These are phyloP conservation scores for Pseudopithomyces chartarum DNA, from an alignment of 2,329 filamentous ascomycete genomes.

Conservation along the genomic window DNA sequence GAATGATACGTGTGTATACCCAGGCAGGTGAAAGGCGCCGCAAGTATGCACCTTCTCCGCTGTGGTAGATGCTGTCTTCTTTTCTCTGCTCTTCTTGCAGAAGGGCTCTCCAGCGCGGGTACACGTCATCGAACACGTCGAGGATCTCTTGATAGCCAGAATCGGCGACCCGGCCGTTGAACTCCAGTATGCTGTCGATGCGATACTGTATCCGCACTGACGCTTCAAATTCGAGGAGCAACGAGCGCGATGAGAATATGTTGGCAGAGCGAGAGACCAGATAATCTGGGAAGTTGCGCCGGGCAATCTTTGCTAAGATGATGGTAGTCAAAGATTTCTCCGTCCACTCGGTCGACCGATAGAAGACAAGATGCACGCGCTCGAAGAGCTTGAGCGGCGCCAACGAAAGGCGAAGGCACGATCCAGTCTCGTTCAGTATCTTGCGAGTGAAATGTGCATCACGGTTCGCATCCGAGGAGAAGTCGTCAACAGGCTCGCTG, in stretches of 20 bases:
- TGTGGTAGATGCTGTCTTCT: slow-evolving; percentile 77
- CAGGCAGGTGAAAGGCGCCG: slow-evolving; percentile 89
- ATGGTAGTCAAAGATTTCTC: slow-evolving; percentile 96
- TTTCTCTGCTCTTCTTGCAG: slow-evolving; percentile 76
- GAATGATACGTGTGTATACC: slow-evolving; percentile 89
- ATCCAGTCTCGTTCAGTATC: slow-evolving; percentile 76
- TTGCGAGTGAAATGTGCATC: slow-evolving; percentile 77
- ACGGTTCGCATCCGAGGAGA: slow-evolving; percentile 61
- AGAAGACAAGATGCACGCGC: slow-evolving; percentile 93
- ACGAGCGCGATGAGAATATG: slow-evolving; percentile 78
- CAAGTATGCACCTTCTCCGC: slow-evolving; percentile 85
- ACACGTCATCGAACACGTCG: slow-evolving; percentile 72
- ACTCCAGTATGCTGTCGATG: slow-evolving; percentile 82
- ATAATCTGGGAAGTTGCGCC: slow-evolving; percentile 85
- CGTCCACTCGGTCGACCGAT: slow-evolving; percentile 94
- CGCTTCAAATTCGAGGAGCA: slow-evolving; percentile 86
- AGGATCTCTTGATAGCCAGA: slow-evolving; percentile 71
- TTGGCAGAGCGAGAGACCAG: slow-evolving; percentile 87
- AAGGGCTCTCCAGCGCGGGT: slow-evolving; percentile 79
- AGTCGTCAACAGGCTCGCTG: slow-evolving; percentile 48
- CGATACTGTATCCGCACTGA: slow-evolving; percentile 80
- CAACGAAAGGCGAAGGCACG: slow-evolving; percentile 80
- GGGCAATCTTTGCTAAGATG: slow-evolving; percentile 87
- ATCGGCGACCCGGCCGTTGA: slow-evolving; percentile 70
- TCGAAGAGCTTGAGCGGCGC: slow-evolving; percentile 82